A percentile compares a stretch with the other conserved stretches of the same genome.
These are phyloP conservation scores for Austropuccinia psidii DNA, from an alignment of 1,284 basidiomycete species.

Conservation along the genomic window DNA sequence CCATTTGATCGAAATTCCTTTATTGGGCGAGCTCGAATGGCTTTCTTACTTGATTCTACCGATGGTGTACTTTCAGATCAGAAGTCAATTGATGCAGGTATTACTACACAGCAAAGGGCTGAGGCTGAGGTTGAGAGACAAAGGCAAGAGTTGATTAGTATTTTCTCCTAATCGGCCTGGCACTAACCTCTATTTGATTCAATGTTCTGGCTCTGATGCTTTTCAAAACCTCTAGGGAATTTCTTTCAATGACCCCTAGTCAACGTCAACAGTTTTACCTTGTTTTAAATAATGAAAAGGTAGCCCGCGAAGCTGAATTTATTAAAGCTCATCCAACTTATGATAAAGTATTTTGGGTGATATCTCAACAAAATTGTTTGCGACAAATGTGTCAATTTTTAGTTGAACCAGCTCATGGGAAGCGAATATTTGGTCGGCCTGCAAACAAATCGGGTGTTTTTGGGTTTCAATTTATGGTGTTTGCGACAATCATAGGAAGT, in stretches of 20 bases:
- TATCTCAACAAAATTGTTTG: constrained; percentile 69
- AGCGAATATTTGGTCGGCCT: constrained; percentile 21
- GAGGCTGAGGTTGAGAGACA: constrained; percentile 23
- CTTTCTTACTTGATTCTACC: constrained; percentile 14
- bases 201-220: not conserved
- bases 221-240: not conserved
- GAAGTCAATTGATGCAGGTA: not conserved
- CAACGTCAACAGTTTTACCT: constrained; percentile 46
- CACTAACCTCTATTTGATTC: not conserved
- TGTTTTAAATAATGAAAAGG: constrained; percentile 60
- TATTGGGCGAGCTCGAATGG: constrained; percentile 25
- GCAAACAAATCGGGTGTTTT: constrained; percentile 55
- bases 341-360: constrained; percentile 82
- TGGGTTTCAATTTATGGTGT: constrained; percentile 66
- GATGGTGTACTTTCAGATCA: not conserved
- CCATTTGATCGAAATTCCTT: constrained; percentile 44
- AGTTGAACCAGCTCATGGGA: constrained; percentile 70
- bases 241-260: constrained; percentile 26
- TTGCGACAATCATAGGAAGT: constrained; percentile 71
- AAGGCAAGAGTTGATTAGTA: not conserved
- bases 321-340: constrained; percentile 82
- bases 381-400: constrained; percentile 74
- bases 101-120: constrained; percentile 9
- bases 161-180: not conserved
- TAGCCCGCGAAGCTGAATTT: constrained; percentile 76